phyloP scores from a whole-genome alignment of 331 rosid species.

The Dryas integrifolia region DNA sequence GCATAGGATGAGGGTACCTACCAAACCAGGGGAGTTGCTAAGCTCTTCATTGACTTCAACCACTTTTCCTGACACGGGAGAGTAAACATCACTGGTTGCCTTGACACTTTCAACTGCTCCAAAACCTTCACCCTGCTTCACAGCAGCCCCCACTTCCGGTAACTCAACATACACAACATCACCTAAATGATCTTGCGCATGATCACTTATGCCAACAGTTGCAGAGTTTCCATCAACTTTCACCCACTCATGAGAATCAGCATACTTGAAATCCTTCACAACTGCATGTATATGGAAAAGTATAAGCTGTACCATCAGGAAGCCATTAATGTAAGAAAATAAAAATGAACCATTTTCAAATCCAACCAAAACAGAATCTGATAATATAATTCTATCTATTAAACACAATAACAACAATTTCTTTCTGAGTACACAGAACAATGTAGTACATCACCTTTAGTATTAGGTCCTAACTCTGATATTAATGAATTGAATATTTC shows the following conservation, averaged over 20 bases:
- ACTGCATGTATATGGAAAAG: slow-evolving; percentile 41
- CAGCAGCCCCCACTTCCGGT: slow-evolving; percentile 72
- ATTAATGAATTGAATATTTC: neutral
- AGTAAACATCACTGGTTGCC: slow-evolving; percentile 86
- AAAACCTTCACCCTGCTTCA: slow-evolving; percentile 63
- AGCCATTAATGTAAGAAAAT: neutral
- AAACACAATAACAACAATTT: neutral
- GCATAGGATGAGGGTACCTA: slow-evolving; percentile 35
- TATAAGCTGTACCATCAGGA: slow-evolving; percentile 2
- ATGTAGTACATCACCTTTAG: neutral
- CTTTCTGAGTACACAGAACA: neutral
- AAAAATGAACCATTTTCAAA: neutral
- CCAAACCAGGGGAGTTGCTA: slow-evolving; percentile 75
- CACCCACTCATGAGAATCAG: slow-evolving; percentile 87
- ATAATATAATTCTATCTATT: neutral
- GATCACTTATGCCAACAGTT: slow-evolving; percentile 85
- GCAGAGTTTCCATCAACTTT: slow-evolving; percentile 87
- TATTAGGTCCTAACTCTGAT: neutral
- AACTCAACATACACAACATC: slow-evolving; percentile 92
- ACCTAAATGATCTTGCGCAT: slow-evolving; percentile 94
- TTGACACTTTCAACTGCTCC: slow-evolving; percentile 98
- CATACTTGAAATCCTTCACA: slow-evolving; percentile 73
- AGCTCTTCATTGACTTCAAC: slow-evolving; percentile 68
- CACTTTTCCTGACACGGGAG: slow-evolving; percentile 85
- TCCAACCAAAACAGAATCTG: neutral